Evolutionary conservation across 208 protist genomes (phyloP).

Genomic region (Leishmania mexicana): DNA sequence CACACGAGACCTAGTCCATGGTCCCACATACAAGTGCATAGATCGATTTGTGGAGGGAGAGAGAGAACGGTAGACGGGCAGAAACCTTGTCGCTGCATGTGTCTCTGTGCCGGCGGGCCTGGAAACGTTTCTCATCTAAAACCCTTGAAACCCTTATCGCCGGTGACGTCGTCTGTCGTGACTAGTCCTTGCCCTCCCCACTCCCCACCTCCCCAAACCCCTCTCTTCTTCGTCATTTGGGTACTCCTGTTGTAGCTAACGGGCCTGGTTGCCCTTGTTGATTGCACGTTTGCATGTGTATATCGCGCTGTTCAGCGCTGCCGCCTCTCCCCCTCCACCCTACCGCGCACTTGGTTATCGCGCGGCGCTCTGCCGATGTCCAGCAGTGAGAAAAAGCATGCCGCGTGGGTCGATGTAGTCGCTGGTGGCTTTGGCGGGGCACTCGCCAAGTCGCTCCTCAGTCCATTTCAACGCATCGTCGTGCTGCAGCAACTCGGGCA

Average conservation of each 20-base stretch:
- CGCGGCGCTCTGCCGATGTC: constrained; percentile 4
- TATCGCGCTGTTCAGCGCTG: not conserved
- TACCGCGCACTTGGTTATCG: not conserved
- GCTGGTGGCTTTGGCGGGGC: constrained; percentile 76
- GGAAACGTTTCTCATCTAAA: no score
- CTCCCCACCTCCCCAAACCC: not conserved
- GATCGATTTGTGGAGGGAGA: not conserved
- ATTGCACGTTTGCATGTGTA: not conserved
- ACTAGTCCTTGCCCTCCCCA: not conserved
- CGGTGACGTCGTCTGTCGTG: not conserved
- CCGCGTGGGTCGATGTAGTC: constrained; percentile 79
- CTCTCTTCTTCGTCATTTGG: not conserved
- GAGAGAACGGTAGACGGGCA: not conserved
- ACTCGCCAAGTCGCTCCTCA: constrained; percentile 82
- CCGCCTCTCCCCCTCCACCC: not conserved
- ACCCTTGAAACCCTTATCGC: not conserved
- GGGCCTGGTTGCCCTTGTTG: not conserved
- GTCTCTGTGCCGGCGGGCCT: not conserved
- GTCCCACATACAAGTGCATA: not conserved
- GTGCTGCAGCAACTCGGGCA: constrained; percentile 86
- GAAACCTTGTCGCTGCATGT: not conserved
- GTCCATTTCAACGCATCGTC: constrained; percentile 86
- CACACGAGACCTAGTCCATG: not conserved
- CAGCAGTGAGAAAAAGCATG: constrained; percentile 73
- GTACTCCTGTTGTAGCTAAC: not conserved